A percentile compares a stretch with the other conserved stretches of the same genome.
These are phyloP conservation scores for Chlorophyllum brunneum DNA, from an alignment of 768 basidiomycete genomes.

Conservation along the genomic window DNA sequence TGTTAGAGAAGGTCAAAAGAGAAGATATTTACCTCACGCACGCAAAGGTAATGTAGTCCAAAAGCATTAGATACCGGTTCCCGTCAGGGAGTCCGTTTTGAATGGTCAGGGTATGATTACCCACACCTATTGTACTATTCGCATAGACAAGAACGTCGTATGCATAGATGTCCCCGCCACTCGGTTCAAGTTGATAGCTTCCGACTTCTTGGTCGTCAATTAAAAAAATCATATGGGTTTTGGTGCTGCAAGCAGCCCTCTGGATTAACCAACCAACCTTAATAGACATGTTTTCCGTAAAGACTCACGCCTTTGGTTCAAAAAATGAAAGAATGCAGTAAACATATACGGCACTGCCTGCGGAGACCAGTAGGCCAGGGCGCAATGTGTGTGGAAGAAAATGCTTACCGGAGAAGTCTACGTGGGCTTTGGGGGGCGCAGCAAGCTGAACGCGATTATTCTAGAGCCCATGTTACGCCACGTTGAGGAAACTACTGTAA, in stretches of 20 bases:
- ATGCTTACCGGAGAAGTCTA: not conserved
- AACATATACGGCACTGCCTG: slow-evolving; percentile 7
- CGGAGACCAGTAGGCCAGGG: not conserved
- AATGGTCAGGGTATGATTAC: slow-evolving; percentile 13
- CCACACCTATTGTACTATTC: not conserved
- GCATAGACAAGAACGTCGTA: slow-evolving; percentile 8
- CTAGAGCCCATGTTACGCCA: not conserved
- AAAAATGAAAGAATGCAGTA: slow-evolving; percentile 4
- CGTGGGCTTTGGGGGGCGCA: not conserved
- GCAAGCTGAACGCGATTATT: not conserved
- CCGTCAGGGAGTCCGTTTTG: slow-evolving; percentile 3
- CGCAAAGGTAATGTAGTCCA: slow-evolving; percentile 14
- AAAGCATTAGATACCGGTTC: slow-evolving; percentile 7
- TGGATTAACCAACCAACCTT: not conserved
- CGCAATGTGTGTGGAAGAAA: not conserved
- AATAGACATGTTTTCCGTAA: not conserved
- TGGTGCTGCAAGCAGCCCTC: not conserved
- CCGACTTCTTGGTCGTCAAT: not conserved
- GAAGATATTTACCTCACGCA: slow-evolving; percentile 1
- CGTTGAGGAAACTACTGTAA: not conserved
- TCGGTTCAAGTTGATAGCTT: not conserved
- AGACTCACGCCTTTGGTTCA: not conserved
- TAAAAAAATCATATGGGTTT: slow-evolving; percentile 3
- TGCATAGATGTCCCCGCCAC: not conserved
- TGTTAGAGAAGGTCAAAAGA: not conserved